Evolutionary conservation across 768 basidiomycete species (phyloP).

Genomic region (Termitomyces sp.): DNA sequence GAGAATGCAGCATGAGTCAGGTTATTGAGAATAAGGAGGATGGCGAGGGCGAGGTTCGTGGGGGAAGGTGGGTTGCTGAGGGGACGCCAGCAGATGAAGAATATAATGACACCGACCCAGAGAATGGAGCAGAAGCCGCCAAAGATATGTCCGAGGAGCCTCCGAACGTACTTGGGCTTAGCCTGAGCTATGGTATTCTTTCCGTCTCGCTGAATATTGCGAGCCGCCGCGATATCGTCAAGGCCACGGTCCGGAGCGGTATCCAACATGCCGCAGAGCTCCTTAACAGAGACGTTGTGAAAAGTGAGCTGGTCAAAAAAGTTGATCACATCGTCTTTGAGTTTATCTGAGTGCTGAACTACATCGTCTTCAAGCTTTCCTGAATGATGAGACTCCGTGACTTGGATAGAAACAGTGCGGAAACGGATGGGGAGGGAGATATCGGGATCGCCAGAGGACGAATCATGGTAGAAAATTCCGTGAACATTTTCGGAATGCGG

Average conservation of each 20-base stretch:
- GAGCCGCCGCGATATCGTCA: background rate
- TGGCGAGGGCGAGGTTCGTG: constrained; percentile 12
- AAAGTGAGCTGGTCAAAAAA: constrained; percentile 7
- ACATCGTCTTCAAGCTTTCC: background rate
- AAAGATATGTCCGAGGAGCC: constrained; percentile 7
- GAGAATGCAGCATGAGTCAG: constrained; percentile 8
- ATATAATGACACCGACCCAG: constrained; percentile 11
- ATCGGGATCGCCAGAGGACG: background rate
- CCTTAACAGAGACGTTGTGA: constrained; percentile 1
- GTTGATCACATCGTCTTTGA: background rate
- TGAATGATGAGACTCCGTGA: background rate
- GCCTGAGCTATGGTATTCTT: constrained; percentile 5
- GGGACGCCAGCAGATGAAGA: constrained; percentile 13
- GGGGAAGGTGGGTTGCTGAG: constrained; percentile 11
- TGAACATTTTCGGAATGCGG: background rate
- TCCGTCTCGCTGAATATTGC: constrained; percentile 8
- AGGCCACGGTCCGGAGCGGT: constrained; percentile 6
- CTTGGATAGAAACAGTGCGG: constrained; percentile 12
- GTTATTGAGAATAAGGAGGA: constrained; percentile 9
- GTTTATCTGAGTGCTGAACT: background rate
- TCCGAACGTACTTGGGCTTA: constrained; percentile 5
- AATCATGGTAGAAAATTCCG: background rate
- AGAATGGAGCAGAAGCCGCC: constrained; percentile 13
- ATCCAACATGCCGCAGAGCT: constrained; percentile 2
- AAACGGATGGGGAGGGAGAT: constrained; percentile 7